Evolutionary conservation across 768 basidiomycete genomes (phyloP).

Genomic region (Lentinula sp.): DNA sequence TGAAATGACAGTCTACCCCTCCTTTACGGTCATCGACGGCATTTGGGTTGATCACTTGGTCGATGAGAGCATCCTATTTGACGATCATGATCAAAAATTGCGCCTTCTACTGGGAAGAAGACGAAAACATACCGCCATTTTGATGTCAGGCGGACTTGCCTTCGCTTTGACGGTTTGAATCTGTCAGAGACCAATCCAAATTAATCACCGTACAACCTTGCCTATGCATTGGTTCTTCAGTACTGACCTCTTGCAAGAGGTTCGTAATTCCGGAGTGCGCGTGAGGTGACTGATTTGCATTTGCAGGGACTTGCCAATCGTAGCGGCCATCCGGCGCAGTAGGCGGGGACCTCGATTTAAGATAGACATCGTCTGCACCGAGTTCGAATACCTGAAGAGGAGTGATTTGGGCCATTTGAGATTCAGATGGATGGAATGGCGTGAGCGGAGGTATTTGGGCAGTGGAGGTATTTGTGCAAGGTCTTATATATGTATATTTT

Average conservation of each 20-base stretch:
- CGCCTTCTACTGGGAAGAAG: background rate
- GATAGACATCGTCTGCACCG: constrained; percentile 27
- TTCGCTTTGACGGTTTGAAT: constrained; percentile 15
- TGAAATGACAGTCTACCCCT: constrained; percentile 14
- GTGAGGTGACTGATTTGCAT: constrained; percentile 19
- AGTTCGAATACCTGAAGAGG: constrained; percentile 19
- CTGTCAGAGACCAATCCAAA: constrained; percentile 5
- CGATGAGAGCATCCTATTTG: constrained; percentile 23
- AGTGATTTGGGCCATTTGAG: constrained; percentile 9
- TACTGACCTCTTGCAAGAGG: constrained; percentile 18
- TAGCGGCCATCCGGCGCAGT: constrained; percentile 39
- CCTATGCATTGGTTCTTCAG: background rate
- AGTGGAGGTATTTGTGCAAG: too few relatives aligned
- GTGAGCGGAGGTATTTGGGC: background rate
- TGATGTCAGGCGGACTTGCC: constrained; percentile 16
- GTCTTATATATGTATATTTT: background rate
- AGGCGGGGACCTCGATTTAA: constrained; percentile 30
- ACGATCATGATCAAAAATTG: background rate
- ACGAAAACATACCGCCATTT: constrained; percentile 15
- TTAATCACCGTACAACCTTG: background rate
- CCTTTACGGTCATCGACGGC: constrained; percentile 39
- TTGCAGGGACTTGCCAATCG: constrained; percentile 30
- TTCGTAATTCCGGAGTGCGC: constrained; percentile 30
- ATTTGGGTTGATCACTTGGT: constrained; percentile 21
- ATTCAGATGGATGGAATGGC: background rate